These are phyloP conservation scores for Leishmania turanica DNA, from an alignment of 208 protist species.

Conservation along the genomic window DNA sequence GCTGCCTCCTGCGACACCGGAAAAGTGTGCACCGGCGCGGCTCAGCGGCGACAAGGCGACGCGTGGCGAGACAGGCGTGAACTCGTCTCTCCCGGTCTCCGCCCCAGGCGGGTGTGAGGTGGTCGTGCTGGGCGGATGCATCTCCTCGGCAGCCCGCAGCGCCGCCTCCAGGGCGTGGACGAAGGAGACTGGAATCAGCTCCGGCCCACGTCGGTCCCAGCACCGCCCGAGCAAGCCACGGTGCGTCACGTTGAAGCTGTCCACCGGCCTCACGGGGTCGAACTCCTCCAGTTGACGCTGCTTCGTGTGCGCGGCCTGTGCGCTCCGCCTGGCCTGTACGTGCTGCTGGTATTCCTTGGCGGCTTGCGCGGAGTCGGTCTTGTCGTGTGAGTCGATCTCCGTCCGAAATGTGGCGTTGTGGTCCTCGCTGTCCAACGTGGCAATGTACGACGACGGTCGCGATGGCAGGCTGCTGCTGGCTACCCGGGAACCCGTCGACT, in stretches of 20 bases:
- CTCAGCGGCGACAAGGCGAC: slow-evolving; percentile 9
- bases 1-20: not conserved
- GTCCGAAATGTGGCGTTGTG: slow-evolving; percentile 27
- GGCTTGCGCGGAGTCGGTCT: slow-evolving; percentile 50
- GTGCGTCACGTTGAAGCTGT: slow-evolving; percentile 79
- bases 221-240: slow-evolving; percentile 69
- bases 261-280: slow-evolving; percentile 54
- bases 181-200: slow-evolving; percentile 48
- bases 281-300: slow-evolving; percentile 48
- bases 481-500: too few species aligned
- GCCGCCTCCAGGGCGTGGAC: slow-evolving; percentile 33
- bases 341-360: slow-evolving; percentile 58
- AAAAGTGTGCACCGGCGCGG: not conserved
- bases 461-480: not conserved
- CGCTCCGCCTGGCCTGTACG: slow-evolving; percentile 40
- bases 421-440: slow-evolving; percentile 7
- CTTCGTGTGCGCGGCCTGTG: slow-evolving; percentile 31
- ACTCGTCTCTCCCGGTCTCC: slow-evolving; percentile 18
- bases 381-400: slow-evolving; percentile 28
- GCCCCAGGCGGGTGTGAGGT: slow-evolving; percentile 1
- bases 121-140: slow-evolving; percentile 16
- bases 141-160: slow-evolving; percentile 14
- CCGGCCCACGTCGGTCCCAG: slow-evolving; percentile 62
- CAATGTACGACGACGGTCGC: slow-evolving; percentile 1
- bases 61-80: slow-evolving; percentile 13